Evolutionary conservation across 805 yeast species (phyloP), one percentile per base, ranked within the genome.

Genomic region (Kuraishia ogatae): DNA sequence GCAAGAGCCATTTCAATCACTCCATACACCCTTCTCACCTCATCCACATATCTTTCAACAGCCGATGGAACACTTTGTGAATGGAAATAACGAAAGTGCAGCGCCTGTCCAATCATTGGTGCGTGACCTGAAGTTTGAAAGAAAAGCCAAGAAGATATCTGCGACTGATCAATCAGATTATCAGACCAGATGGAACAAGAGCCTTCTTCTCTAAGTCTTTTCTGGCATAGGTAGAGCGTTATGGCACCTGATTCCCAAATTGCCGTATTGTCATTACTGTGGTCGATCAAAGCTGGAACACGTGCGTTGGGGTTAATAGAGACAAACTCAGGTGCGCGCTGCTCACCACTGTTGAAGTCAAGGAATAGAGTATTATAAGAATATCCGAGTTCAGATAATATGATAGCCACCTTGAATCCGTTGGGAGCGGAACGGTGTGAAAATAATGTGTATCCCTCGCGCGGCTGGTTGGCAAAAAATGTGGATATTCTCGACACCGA

Each of bases 31-130:
- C 98, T 76, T 64, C 97, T 78, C 23, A 92, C 97, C 71, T 92
- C 98, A 63, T 88, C 96, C 1, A 89, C 85, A 67, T 91, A 92
- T 65, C 97, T 76, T 62, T 89, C 96, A 21, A 92, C 89, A 0
- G 97, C 97, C 56, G 90, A 81, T 20, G 93, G 90, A 2, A 92
- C 90, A 54, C 84, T 84, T 58, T 85, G 85, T 6, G 92, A 81
- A 67, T 92, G 97, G 76, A 92, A 90, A 68, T 89, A 90, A 64
- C 92, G 79, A 74, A 92, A 93, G 73, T 93, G 97, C 62, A 93
- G 77, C 8, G 97, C 97, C 71, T 92, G 97, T 20, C 97, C 97
- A 62, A 92, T 88, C 96, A 92, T 92, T n/a, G 97, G 97, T 0
- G 97, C 96, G 67, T 91, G 97, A 6, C 98, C 97, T 3, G 96